Conservation (phyloP, 768 basidiomycete genomes). For the Chalciporus piperatus region DNA sequence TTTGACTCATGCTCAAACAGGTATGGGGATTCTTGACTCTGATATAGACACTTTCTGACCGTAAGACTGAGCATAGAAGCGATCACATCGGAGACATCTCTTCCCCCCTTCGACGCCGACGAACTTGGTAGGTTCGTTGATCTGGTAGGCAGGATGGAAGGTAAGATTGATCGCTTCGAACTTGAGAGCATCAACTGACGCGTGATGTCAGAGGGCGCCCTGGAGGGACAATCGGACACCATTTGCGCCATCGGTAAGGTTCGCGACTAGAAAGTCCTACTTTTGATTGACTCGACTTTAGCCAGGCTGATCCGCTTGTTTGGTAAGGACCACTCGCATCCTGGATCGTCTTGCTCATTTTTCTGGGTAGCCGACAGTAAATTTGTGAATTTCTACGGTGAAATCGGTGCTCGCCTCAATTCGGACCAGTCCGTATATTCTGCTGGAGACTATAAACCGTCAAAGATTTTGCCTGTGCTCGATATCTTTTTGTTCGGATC, state of each 20-base stretch:
- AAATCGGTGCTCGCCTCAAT: constrained; percentile 35
- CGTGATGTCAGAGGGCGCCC: neutral
- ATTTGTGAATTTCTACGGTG: constrained; percentile 37
- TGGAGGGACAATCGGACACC: neutral
- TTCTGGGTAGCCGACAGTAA: constrained; percentile 19
- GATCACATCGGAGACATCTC: neutral
- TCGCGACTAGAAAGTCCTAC: neutral
- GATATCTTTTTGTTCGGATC: constrained; percentile 44
- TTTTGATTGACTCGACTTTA: neutral
- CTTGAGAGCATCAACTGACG: neutral
- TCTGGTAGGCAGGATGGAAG: constrained; percentile 3
- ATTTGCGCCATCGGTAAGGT: neutral
- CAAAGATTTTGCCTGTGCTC: constrained; percentile 11
- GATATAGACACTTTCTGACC: no score
- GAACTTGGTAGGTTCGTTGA: constrained; percentile 4
- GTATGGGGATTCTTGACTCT: neutral
- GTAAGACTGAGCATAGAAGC: neutral
- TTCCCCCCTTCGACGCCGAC: constrained; percentile 1
- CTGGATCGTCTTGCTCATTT: neutral
- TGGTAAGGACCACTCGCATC: neutral
- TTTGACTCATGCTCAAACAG: neutral
- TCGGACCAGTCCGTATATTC: constrained; percentile 25
- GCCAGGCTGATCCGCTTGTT: constrained; percentile 9
- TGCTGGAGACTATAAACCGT: neutral
- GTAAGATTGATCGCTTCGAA: neutral